Evolutionary conservation across 2,329 filamentous ascomycete species (phyloP).

Genomic region (Colletotrichum higginsianum): DNA sequence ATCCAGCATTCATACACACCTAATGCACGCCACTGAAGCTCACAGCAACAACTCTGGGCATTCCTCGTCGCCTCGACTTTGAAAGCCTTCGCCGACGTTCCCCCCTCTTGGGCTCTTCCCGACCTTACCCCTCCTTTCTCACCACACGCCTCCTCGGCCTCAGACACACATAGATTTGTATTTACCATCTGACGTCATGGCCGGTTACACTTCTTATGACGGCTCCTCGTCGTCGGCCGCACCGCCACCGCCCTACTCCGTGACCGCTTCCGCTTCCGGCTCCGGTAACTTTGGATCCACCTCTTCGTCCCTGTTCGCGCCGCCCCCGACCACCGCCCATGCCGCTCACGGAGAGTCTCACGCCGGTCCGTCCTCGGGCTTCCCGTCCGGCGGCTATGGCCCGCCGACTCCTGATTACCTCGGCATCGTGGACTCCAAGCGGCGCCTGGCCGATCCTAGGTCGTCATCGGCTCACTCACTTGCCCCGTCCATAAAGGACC

Average conservation of each 20-base stretch:
- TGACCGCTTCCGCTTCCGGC: conserved; percentile 33
- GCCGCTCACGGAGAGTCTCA: conserved; percentile 7
- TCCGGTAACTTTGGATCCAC: conserved; percentile 34
- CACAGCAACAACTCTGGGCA: conserved; percentile 1
- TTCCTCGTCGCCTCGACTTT: background rate
- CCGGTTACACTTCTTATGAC: conserved; percentile 23
- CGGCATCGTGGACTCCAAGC: conserved; percentile 34
- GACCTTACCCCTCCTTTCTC: conserved; percentile 1
- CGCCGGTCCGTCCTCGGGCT: conserved; percentile 10
- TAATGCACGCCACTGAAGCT: background rate
- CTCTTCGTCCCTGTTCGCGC: conserved; percentile 34
- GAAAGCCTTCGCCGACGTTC: background rate
- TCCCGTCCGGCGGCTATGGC: background rate
- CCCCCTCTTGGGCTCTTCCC: background rate
- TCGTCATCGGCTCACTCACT: conserved; percentile 61
- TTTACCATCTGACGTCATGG: conserved; percentile 35
- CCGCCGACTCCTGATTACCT: background rate
- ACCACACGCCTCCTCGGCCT: background rate
- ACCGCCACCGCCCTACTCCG: conserved; percentile 40
- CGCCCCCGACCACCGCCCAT: conserved; percentile 11
- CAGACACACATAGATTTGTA: background rate
- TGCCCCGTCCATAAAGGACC: conserved; percentile 45
- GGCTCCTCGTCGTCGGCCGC: conserved; percentile 32
- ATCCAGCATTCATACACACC: background rate
- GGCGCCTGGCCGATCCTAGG: conserved; percentile 59